These are phyloP conservation scores for Coniochaeta ligniaria DNA, from an alignment of 2,329 filamentous ascomycete species.

Conservation along the genomic window DNA sequence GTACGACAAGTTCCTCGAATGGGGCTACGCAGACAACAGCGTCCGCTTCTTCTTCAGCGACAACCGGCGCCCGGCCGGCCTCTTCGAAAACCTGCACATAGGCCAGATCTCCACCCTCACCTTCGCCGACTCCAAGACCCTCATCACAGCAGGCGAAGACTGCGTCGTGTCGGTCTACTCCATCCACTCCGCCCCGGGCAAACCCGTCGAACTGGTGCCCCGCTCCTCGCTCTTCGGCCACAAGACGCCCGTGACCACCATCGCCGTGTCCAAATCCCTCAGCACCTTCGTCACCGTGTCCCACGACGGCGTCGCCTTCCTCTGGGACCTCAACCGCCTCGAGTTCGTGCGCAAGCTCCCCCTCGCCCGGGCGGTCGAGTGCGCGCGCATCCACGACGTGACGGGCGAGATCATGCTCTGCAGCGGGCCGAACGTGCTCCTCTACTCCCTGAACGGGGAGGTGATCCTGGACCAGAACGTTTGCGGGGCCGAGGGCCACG, in stretches of 20 bases:
- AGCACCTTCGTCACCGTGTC: conserved; percentile 82
- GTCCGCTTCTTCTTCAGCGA: conserved; percentile 86
- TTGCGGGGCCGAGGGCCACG: conserved; percentile 51
- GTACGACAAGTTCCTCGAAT: conserved; percentile 90
- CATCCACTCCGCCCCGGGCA: conserved; percentile 54
- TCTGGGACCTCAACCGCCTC: conserved; percentile 91
- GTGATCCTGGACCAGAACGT: conserved; percentile 76
- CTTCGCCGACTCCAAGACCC: conserved; percentile 82
- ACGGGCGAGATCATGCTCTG: conserved; percentile 86
- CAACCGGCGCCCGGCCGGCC: conserved; percentile 59
- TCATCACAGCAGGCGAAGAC: conserved; percentile 88
- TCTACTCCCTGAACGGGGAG: conserved; percentile 86
- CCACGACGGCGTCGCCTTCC: conserved; percentile 70
- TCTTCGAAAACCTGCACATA: conserved; percentile 91
- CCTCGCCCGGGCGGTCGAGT: conserved; percentile 53
- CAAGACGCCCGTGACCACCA: conserved; percentile 70
- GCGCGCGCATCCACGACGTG: conserved; percentile 81
- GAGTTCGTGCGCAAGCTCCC: conserved; percentile 76
- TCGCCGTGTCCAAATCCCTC: conserved; percentile 83
- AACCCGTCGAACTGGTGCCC: conserved; percentile 70
- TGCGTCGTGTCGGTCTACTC: conserved; percentile 84
- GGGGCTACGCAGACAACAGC: conserved; percentile 91
- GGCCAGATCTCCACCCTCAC: conserved; percentile 78
- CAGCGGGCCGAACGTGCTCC: conserved; percentile 62
- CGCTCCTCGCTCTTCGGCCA: conserved; percentile 84